A percentile compares a stretch with the other conserved stretches of the same genome.
phyloP scores from a whole-genome alignment of 1,139 yeast genomes.

The Debaryomycetaceae sp. region DNA sequence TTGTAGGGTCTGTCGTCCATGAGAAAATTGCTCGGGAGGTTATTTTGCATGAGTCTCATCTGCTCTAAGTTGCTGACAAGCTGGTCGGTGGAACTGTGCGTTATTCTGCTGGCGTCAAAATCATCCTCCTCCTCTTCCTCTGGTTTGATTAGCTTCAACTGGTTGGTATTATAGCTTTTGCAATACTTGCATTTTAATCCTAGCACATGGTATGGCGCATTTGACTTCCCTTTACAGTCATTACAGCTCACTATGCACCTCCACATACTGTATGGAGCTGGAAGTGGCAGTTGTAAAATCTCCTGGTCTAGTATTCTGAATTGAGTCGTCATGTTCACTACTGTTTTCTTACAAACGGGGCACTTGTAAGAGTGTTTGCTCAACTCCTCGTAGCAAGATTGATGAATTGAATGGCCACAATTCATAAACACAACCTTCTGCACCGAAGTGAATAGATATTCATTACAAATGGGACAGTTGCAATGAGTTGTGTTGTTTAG shows the following conservation, averaged over 20 bases:
- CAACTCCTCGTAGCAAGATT: constrained; percentile 74
- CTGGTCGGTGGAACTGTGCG: neutral
- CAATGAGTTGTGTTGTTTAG: constrained; percentile 85
- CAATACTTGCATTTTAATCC: constrained; percentile 89
- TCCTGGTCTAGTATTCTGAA: constrained; percentile 84
- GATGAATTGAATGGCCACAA: constrained; percentile 94
- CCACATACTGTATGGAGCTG: constrained; percentile 77
- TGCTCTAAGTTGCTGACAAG: neutral
- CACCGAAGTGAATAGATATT: constrained; percentile 83
- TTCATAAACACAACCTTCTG: constrained; percentile 86
- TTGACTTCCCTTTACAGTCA: constrained; percentile 84
- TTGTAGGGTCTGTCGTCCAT: constrained; percentile 22
- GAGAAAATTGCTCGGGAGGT: constrained; percentile 35
- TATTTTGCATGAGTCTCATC: constrained; percentile 34
- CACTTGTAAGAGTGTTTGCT: constrained; percentile 82
- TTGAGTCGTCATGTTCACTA: constrained; percentile 83
- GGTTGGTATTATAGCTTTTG: constrained; percentile 80
- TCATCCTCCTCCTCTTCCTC: constrained; percentile 41
- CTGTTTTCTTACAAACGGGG: constrained; percentile 83
- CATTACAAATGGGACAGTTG: constrained; percentile 91
- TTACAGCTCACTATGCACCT: constrained; percentile 75
- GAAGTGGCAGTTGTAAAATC: constrained; percentile 71
- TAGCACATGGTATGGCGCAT: constrained; percentile 73
- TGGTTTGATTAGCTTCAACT: constrained; percentile 58
- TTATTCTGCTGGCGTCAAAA: constrained; percentile 1